phyloP scores from a whole-genome alignment of 2,329 filamentous ascomycete genomes.

The Fusarium liriodendri region DNA sequence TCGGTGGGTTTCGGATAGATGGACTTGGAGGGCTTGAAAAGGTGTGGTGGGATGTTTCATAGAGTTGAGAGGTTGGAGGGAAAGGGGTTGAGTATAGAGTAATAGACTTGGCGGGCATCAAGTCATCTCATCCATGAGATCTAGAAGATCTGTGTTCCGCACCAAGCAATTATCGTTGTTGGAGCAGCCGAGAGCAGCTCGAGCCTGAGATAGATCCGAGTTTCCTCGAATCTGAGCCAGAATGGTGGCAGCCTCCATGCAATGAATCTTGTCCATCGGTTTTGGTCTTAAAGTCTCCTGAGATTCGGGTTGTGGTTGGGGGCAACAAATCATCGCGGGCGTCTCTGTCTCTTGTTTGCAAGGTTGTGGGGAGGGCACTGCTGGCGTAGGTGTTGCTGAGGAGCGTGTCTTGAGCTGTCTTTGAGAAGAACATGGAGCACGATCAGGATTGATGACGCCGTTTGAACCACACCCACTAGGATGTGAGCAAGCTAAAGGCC shows the following conservation, averaged over 20 bases:
- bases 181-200: conserved; percentile 46
- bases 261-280: conserved; percentile 38
- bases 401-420: neutral
- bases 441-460: neutral
- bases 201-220: conserved; percentile 41
- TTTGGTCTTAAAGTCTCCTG: neutral
- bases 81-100: neutral
- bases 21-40: conserved; percentile 45
- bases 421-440: neutral
- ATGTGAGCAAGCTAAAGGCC: neutral
- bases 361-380: neutral
- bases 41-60: neutral
- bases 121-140: conserved; percentile 47
- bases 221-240: conserved; percentile 55
- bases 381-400: neutral
- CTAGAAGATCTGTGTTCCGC: conserved; percentile 50
- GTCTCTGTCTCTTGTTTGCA: neutral
- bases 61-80: neutral
- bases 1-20: conserved; percentile 66
- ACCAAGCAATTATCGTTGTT: conserved; percentile 45
- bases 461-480: neutral
- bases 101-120: conserved; percentile 5
- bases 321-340: neutral
- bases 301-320: neutral
- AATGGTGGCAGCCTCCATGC: conserved; percentile 45